Conservation (phyloP, 345 rosid genomes). For the Eucalyptus paniculata region DNA sequence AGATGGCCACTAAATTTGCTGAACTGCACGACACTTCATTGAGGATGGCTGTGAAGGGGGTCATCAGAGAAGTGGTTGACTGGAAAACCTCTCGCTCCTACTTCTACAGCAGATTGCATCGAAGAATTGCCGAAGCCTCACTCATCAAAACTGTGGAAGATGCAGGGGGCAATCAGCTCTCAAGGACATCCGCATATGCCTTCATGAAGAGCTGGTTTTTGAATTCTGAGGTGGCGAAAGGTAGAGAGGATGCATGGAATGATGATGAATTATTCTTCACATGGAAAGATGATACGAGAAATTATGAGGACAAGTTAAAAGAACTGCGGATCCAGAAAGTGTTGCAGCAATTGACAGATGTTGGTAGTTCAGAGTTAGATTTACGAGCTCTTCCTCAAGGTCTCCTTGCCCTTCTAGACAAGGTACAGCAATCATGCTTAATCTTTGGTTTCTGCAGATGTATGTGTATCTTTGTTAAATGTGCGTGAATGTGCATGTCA, state of each 20-base stretch:
- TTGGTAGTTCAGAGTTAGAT: conserved; percentile 56
- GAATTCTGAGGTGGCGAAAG: conserved; percentile 39
- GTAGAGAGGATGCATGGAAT: conserved; percentile 56
- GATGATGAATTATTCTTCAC: conserved; percentile 74
- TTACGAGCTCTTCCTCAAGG: conserved; percentile 83
- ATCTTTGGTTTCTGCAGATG: background rate
- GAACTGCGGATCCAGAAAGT: conserved; percentile 77
- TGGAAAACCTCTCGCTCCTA: conserved; percentile 60
- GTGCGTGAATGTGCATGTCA: background rate
- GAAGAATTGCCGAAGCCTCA: conserved; percentile 73
- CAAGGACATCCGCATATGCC: conserved; percentile 48
- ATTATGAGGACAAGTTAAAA: conserved; percentile 48
- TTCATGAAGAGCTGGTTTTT: conserved; percentile 76
- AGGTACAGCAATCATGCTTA: conserved; percentile 32
- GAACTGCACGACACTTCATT: conserved; percentile 91
- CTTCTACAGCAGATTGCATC: conserved; percentile 58
- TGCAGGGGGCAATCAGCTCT: conserved; percentile 58
- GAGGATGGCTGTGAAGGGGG: conserved; percentile 96
- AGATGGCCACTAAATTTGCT: conserved; percentile 89
- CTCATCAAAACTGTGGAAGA: conserved; percentile 46
- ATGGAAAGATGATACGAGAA: conserved; percentile 57
- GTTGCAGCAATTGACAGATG: conserved; percentile 46
- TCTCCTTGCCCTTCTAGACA: conserved; percentile 73
- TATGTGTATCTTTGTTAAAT: background rate
- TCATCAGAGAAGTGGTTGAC: conserved; percentile 81